These are phyloP conservation scores for Candida argentea DNA, from an alignment of 805 yeast genomes.

Conservation along the genomic window DNA sequence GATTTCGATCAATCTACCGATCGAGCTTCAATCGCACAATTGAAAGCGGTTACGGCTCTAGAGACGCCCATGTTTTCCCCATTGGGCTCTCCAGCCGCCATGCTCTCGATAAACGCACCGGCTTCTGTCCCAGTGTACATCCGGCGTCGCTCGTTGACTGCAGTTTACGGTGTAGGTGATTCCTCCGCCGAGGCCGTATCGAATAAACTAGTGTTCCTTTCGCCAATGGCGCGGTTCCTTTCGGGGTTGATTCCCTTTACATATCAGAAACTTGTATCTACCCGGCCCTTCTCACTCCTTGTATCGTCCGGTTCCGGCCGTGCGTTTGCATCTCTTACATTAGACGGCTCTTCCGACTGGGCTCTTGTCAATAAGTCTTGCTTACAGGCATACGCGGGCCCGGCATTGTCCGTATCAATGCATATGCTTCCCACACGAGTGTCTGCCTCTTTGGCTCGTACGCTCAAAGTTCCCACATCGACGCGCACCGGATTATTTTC, in stretches of 20 bases:
- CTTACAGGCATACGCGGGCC: constrained; percentile 44
- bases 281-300: constrained; percentile 35
- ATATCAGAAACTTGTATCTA: constrained; percentile 39
- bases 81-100: constrained; percentile 39
- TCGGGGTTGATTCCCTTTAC: constrained; percentile 35
- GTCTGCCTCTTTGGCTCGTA: constrained; percentile 21
- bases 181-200: constrained; percentile 10
- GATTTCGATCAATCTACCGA: no score
- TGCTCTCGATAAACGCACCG: constrained; percentile 41
- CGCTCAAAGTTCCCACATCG: constrained; percentile 11
- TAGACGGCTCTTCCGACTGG: constrained; percentile 60
- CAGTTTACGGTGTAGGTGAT: constrained; percentile 29
- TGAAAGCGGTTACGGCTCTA: constrained; percentile 9
- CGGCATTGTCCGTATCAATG: constrained; percentile 33
- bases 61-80: constrained; percentile 26
- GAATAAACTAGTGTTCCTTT: constrained; percentile 19
- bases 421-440: constrained; percentile 29
- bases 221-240: constrained; percentile 33
- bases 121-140: constrained; percentile 49
- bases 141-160: constrained; percentile 38
- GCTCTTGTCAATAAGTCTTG: constrained; percentile 40
- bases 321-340: constrained; percentile 32
- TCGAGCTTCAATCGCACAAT: no score
- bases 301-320: constrained; percentile 30
- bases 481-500: constrained; percentile 31